phyloP scores from a whole-genome alignment of 2,329 filamentous ascomycete genomes.

The Dactylellina drechsleri region DNA sequence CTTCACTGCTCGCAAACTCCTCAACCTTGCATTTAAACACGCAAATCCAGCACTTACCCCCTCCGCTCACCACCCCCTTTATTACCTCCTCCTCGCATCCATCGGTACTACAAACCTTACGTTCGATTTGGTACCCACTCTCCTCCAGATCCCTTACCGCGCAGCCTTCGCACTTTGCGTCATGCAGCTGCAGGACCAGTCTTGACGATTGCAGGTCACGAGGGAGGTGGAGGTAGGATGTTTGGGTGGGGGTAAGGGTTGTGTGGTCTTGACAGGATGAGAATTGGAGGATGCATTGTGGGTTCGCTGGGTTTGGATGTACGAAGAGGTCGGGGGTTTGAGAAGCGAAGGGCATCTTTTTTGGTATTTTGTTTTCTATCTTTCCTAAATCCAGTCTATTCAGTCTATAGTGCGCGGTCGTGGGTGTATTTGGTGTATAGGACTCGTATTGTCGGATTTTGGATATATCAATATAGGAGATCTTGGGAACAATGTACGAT shows the following conservation, averaged over 20 bases:
- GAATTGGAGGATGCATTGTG: constrained; percentile 30
- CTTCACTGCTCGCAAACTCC: neutral
- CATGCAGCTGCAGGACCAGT: constrained; percentile 18
- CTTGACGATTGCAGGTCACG: neutral
- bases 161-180: constrained; percentile 12
- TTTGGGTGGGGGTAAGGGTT: constrained; percentile 2
- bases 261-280: constrained; percentile 20
- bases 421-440: too few species aligned
- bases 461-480: too few species aligned
- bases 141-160: constrained; percentile 5
- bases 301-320: constrained; percentile 33
- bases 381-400: neutral
- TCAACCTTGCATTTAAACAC: constrained; percentile 26
- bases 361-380: neutral
- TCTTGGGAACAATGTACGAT: neutral
- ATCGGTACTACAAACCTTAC: constrained; percentile 10
- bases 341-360: constrained; percentile 10
- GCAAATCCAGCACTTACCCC: constrained; percentile 32
- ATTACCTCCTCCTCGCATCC: constrained; percentile 15
- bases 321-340: constrained; percentile 8
- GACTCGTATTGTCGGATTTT: too few species aligned
- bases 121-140: constrained; percentile 10
- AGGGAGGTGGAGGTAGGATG: constrained; percentile 12
- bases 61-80: constrained; percentile 11
- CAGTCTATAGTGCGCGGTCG: neutral